These are phyloP conservation scores for Mortierella alpina DNA, from an alignment of 192 early-diverging fungal species.

Conservation along the genomic window DNA sequence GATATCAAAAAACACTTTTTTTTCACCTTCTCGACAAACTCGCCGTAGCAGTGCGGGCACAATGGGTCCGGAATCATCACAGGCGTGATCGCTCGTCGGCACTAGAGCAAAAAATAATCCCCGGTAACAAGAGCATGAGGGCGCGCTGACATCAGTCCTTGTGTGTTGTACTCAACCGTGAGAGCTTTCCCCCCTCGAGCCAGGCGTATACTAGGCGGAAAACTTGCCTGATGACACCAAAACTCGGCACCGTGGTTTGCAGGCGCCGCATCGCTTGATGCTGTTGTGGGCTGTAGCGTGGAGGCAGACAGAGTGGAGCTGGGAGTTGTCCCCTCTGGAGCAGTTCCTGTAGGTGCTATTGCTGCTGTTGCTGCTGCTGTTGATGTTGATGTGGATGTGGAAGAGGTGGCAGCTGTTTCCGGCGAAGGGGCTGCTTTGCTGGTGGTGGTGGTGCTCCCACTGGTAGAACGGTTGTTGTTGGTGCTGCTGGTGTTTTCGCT, in stretches of 20 bases:
- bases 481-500: not conserved
- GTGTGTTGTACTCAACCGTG: not conserved
- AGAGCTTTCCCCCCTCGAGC: no score
- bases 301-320: not conserved
- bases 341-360: not conserved
- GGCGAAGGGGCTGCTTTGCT: not conserved
- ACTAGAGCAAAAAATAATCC: constrained; percentile 7
- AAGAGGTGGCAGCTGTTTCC: not conserved
- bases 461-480: not conserved
- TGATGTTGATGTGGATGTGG: not conserved
- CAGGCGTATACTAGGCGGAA: no score
- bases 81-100: constrained; percentile 42
- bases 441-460: not conserved
- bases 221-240: constrained; percentile 42
- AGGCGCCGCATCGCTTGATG: not conserved
- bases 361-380: not conserved
- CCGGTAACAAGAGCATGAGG: not conserved
- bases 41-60: constrained; percentile 78
- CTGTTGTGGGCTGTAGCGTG: not conserved
- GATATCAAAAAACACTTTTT: not conserved
- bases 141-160: not conserved
- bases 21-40: constrained; percentile 88
- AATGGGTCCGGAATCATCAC: constrained; percentile 83
- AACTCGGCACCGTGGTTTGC: not conserved
- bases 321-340: not conserved